These are phyloP conservation scores for Trichoderma gamsii DNA, from an alignment of 495 filamentous ascomycete genomes.

Conservation along the genomic window DNA sequence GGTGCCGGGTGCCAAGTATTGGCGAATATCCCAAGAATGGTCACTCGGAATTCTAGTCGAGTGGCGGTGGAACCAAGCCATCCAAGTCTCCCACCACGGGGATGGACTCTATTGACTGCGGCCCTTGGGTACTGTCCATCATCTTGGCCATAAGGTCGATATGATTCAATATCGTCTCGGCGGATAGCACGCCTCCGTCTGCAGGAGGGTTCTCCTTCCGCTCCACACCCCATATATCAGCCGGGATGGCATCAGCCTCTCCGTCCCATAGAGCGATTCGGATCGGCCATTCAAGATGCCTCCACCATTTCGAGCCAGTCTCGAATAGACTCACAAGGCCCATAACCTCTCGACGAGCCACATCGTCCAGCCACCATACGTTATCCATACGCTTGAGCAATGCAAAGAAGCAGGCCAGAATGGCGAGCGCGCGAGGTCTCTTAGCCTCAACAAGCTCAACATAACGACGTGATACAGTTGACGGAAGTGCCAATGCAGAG, in stretches of 20 bases:
- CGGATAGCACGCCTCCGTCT: conserved; percentile 20
- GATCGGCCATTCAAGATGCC: conserved; percentile 50
- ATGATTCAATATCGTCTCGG: conserved; percentile 33
- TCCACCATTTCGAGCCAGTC: conserved; percentile 47
- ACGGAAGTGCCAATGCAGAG: conserved; percentile 49
- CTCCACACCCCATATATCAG: conserved; percentile 45
- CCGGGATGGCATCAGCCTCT: conserved; percentile 35
- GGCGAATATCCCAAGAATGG: background rate
- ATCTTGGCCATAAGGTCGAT: conserved; percentile 46
- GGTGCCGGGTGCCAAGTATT: background rate
- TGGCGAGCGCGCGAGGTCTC: conserved; percentile 47
- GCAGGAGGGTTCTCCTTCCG: conserved; percentile 38
- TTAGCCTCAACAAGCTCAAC: conserved; percentile 46
- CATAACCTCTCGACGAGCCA: conserved; percentile 49
- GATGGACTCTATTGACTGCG: conserved; percentile 12
- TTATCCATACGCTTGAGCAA: conserved; percentile 46
- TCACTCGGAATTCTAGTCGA: background rate
- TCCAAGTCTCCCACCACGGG: conserved; percentile 1
- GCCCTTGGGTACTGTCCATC: conserved; percentile 22
- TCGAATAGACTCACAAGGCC: conserved; percentile 48
- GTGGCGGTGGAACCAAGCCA: conserved; percentile 1
- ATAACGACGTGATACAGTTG: conserved; percentile 52
- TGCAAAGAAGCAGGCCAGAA: conserved; percentile 51
- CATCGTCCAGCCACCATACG: conserved; percentile 53
- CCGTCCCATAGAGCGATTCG: conserved; percentile 44